Evolutionary conservation across 2,329 filamentous ascomycete species (phyloP).

Genomic region (Arthroderma uncinatum): DNA sequence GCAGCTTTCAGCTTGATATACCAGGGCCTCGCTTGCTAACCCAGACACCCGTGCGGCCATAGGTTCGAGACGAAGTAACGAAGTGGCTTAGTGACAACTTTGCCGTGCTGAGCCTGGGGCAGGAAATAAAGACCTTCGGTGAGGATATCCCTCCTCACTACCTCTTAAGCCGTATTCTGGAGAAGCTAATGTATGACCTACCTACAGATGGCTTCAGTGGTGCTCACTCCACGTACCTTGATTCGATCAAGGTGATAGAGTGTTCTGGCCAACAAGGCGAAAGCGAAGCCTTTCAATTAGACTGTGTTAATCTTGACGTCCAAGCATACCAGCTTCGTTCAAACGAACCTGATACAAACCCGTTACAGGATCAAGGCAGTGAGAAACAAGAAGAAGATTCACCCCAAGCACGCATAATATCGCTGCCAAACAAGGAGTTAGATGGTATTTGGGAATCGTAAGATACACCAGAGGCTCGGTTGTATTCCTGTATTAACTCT

Average conservation of each 20-base stretch:
- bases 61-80: slow-evolving; percentile 30
- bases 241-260: slow-evolving; percentile 29
- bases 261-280: slow-evolving; percentile 23
- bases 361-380: slow-evolving; percentile 12
- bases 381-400: slow-evolving; percentile 17
- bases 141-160: not conserved
- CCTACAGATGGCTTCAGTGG: slow-evolving; percentile 20
- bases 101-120: slow-evolving; percentile 24
- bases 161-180: not conserved
- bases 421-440: slow-evolving; percentile 30
- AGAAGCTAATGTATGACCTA: not conserved
- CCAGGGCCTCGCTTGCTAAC: not conserved
- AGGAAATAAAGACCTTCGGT: slow-evolving; percentile 26
- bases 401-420: slow-evolving; percentile 24
- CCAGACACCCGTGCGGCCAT: not conserved
- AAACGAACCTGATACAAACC: slow-evolving; percentile 12
- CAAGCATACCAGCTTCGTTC: slow-evolving; percentile 32
- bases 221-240: slow-evolving; percentile 21
- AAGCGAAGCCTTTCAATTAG: slow-evolving; percentile 22
- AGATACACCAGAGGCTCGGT: slow-evolving; percentile 3
- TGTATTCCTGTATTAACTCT: not conserved
- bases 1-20: not conserved
- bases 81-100: slow-evolving; percentile 29
- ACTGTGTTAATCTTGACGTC: slow-evolving; percentile 31
- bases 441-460: slow-evolving; percentile 37